Conservation (phyloP, 2,329 filamentous ascomycete genomes). For the Phoma sp. region DNA sequence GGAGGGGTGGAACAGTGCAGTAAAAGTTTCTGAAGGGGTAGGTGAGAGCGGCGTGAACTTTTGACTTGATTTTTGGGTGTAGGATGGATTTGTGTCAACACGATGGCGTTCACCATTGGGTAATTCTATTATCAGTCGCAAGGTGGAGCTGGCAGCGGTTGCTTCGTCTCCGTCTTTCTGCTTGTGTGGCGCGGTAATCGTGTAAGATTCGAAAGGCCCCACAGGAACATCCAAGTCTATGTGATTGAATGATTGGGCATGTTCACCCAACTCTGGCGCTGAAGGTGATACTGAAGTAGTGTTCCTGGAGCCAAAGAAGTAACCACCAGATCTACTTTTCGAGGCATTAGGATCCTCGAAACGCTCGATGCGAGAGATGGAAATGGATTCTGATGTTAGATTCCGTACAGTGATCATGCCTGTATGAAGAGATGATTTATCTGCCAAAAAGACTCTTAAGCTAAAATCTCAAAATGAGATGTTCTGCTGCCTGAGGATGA, state of each 20-base stretch:
- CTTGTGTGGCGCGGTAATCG: constrained; percentile 63
- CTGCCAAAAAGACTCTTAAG: not conserved
- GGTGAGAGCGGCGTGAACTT: constrained; percentile 49
- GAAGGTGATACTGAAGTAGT: constrained; percentile 40
- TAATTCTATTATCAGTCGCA: constrained; percentile 77
- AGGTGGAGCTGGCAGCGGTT: constrained; percentile 59
- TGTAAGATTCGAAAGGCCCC: constrained; percentile 71
- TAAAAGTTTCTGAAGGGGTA: constrained; percentile 51
- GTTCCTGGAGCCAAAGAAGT: constrained; percentile 41
- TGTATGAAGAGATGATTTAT: not conserved
- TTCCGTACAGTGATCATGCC: constrained; percentile 76
- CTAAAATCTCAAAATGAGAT: not conserved
- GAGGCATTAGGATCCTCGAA: constrained; percentile 65
- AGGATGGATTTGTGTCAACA: constrained; percentile 69
- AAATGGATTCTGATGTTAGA: constrained; percentile 75
- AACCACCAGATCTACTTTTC: constrained; percentile 41
- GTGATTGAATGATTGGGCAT: constrained; percentile 67
- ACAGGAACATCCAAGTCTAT: constrained; percentile 70
- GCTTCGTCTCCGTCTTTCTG: constrained; percentile 1
- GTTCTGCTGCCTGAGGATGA: too few species aligned
- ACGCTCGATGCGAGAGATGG: constrained; percentile 76
- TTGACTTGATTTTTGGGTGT: constrained; percentile 53
- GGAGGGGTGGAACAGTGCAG: constrained; percentile 53
- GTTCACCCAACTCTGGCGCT: constrained; percentile 57
- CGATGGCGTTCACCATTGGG: constrained; percentile 69